Conservation (phyloP, 2,329 filamentous ascomycete species). For the Exophiala aquamarina region DNA sequence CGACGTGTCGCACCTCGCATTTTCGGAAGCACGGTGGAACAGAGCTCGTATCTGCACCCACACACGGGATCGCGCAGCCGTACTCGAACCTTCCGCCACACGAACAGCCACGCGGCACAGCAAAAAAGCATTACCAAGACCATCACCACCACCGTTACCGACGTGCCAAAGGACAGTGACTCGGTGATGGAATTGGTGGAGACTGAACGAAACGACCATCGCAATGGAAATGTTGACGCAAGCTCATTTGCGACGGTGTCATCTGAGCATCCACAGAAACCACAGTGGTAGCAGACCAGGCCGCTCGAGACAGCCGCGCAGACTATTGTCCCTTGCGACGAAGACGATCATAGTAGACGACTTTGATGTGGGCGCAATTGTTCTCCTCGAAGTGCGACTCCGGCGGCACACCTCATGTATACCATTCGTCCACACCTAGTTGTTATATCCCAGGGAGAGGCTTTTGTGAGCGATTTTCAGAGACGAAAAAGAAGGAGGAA, state of each 20-base stretch:
- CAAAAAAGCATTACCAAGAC: neutral
- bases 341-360: too few relatives aligned
- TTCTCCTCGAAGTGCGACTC: too few relatives aligned
- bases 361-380: too few relatives aligned
- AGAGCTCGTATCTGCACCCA: neutral
- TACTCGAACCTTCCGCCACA: neutral
- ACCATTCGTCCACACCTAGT: too few relatives aligned
- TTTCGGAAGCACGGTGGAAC: neutral
- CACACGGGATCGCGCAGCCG: neutral
- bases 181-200: conserved; percentile 1
- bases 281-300: neutral
- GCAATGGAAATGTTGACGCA: neutral
- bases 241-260: neutral
- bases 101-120: neutral
- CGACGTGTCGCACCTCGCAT: neutral
- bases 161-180: neutral
- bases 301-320: too few relatives aligned
- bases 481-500: too few relatives aligned
- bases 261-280: neutral
- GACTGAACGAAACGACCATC: neutral
- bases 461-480: too few relatives aligned
- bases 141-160: neutral
- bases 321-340: too few relatives aligned
- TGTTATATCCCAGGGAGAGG: too few relatives aligned
- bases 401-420: too few relatives aligned